phyloP scores from a whole-genome alignment of 192 early-diverging fungal species.

The Spizellomyces sp. region DNA sequence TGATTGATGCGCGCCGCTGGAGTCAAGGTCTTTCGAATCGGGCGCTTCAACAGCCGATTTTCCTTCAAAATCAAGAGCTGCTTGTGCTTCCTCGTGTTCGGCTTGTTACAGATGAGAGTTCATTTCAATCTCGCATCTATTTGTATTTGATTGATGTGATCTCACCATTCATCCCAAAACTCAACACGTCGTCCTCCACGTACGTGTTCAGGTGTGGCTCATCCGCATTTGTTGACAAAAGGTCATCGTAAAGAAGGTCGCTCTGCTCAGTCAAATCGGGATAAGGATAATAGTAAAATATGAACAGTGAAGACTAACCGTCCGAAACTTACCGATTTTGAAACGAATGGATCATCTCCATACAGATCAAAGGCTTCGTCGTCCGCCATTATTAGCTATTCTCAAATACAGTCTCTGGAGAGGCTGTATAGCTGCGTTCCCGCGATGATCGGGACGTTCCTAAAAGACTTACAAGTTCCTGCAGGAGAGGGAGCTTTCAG shows the following conservation, averaged over 20 bases:
- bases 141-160: background rate
- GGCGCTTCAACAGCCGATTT: no score
- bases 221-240: background rate
- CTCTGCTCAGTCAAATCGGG: background rate
- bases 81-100: constrained; percentile 1
- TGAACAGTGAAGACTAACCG: background rate
- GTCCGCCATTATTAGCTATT: background rate
- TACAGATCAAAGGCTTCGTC: constrained; percentile 20
- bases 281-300: background rate
- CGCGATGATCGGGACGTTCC: no score
- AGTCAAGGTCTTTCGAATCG: no score
- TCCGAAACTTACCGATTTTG: background rate
- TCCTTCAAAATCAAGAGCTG: background rate
- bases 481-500: no score
- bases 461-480: no score
- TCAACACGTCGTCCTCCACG: constrained; percentile 6
- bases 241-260: constrained; percentile 15
- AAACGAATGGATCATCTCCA: constrained; percentile 9
- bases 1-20: no score
- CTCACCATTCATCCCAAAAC: constrained; percentile 12
- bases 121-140: background rate
- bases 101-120: background rate
- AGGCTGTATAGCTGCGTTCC: no score
- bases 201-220: background rate
- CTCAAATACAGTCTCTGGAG: no score